A percentile compares a stretch with the other conserved stretches of the same genome.
phyloP scores from a whole-genome alignment of 2,329 filamentous ascomycete species.

The Neoascochyta sp. region DNA sequence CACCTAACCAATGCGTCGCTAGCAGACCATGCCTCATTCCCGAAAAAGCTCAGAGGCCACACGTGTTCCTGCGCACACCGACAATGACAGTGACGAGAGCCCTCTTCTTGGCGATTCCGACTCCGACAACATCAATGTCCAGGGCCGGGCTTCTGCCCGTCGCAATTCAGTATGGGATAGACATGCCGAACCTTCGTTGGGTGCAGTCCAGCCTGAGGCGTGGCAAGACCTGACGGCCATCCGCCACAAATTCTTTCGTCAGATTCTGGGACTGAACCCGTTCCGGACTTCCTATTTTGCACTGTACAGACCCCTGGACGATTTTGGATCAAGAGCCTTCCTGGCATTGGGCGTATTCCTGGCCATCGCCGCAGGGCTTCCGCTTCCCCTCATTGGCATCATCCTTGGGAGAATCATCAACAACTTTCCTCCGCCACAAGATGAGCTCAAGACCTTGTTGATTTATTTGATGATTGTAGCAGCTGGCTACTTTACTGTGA shows the following conservation, averaged over 20 bases:
- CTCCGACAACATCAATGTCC: slow-evolving; percentile 16
- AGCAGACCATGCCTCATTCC: slow-evolving; percentile 8
- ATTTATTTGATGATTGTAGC: slow-evolving; percentile 46
- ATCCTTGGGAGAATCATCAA: slow-evolving; percentile 51
- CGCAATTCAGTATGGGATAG: slow-evolving; percentile 30
- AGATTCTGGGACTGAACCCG: slow-evolving; percentile 43
- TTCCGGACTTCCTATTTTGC: slow-evolving; percentile 50
- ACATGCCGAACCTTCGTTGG: slow-evolving; percentile 35
- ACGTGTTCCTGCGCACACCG: slow-evolving; percentile 6
- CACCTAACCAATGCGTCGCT: slow-evolving; percentile 1
- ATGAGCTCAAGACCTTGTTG: slow-evolving; percentile 42
- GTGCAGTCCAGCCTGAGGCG: slow-evolving; percentile 34
- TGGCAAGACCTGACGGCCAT: slow-evolving; percentile 28
- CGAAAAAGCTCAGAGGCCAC: slow-evolving; percentile 4
- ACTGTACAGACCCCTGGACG: slow-evolving; percentile 46
- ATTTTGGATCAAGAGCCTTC: slow-evolving; percentile 37
- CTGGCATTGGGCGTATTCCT: slow-evolving; percentile 35
- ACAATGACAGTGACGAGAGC: slow-evolving; percentile 16
- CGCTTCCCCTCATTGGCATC: slow-evolving; percentile 56
- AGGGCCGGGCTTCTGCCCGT: slow-evolving; percentile 13
- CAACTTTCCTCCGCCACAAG: slow-evolving; percentile 47
- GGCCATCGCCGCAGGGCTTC: slow-evolving; percentile 38
- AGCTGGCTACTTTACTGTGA: slow-evolving; percentile 49
- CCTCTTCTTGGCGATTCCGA: slow-evolving; percentile 16
- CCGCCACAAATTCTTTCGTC: slow-evolving; percentile 33